These are phyloP conservation scores for Claviceps cyperi DNA, from an alignment of 2,329 filamentous ascomycete genomes.

Conservation along the genomic window DNA sequence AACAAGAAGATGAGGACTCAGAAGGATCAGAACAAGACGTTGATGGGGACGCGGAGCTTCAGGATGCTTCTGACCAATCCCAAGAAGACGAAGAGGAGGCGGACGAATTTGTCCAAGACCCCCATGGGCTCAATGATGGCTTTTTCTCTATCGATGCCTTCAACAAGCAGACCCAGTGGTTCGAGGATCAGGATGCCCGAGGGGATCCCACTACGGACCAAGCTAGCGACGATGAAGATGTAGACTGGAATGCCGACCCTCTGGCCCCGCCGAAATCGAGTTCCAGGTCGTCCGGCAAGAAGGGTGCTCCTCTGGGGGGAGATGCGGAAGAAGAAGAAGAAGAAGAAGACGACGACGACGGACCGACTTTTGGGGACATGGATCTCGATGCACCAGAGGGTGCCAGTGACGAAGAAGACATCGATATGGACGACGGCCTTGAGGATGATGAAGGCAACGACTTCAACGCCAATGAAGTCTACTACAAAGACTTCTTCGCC, in stretches of 20 bases:
- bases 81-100: constrained; percentile 23
- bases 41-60: constrained; percentile 18
- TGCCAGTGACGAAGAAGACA: constrained; percentile 47
- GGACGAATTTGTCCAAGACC: constrained; percentile 40
- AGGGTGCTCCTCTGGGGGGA: constrained; percentile 19
- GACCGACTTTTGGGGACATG: constrained; percentile 72
- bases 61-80: constrained; percentile 20
- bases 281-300: constrained; percentile 17
- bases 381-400: constrained; percentile 61
- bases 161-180: constrained; percentile 81
- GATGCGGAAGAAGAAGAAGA: constrained; percentile 22
- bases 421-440: constrained; percentile 27
- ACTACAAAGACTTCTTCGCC: constrained; percentile 88
- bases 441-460: constrained; percentile 43
- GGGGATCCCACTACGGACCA: constrained; percentile 62
- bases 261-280: constrained; percentile 26
- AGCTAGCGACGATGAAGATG: constrained; percentile 69
- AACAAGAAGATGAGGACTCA: constrained; percentile 21
- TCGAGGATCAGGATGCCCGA: constrained; percentile 71
- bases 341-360: constrained; percentile 57
- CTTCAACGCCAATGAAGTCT: constrained; percentile 72
- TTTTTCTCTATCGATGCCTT: constrained; percentile 98
- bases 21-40: constrained; percentile 9
- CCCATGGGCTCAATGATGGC: constrained; percentile 81
- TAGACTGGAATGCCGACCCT: constrained; percentile 80